Evolutionary conservation across 129 eudicot genomes (phyloP).

Genomic region (Arctium lappa): DNA sequence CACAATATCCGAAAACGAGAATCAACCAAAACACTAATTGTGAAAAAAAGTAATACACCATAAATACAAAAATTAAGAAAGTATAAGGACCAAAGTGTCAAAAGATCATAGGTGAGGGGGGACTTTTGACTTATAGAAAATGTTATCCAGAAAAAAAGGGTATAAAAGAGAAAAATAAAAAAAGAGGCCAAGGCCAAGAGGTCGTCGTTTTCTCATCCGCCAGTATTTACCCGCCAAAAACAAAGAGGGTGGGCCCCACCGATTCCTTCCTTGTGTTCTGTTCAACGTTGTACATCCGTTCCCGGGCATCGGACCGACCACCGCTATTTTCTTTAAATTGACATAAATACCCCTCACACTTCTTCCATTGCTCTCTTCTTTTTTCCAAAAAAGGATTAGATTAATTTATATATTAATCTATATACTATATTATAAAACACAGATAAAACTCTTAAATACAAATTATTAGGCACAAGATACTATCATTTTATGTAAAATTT

Average conservation of each 20-base stretch:
- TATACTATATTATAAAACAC: too few relatives aligned
- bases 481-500: too few relatives aligned
- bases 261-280: constrained; percentile 13
- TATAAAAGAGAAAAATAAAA: constrained; percentile 17
- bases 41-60: not conserved
- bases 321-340: not conserved
- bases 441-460: too few relatives aligned
- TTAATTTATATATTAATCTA: too few relatives aligned
- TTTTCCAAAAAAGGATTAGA: too few relatives aligned
- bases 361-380: not conserved
- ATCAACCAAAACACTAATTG: not conserved
- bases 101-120: not conserved
- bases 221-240: constrained; percentile 36
- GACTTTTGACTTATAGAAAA: constrained; percentile 3
- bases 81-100: constrained; percentile 16
- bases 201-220: constrained; percentile 19
- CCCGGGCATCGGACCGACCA: constrained; percentile 27
- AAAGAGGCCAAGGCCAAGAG: not conserved
- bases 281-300: constrained; percentile 27
- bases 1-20: not conserved
- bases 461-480: too few relatives aligned
- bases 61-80: not conserved
- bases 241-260: constrained; percentile 19
- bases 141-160: not conserved
- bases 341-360: not conserved